A percentile compares a stretch with the other conserved stretches of the same genome.
phyloP scores from a whole-genome alignment of 768 basidiomycete genomes.

The Pisolithus albus region DNA sequence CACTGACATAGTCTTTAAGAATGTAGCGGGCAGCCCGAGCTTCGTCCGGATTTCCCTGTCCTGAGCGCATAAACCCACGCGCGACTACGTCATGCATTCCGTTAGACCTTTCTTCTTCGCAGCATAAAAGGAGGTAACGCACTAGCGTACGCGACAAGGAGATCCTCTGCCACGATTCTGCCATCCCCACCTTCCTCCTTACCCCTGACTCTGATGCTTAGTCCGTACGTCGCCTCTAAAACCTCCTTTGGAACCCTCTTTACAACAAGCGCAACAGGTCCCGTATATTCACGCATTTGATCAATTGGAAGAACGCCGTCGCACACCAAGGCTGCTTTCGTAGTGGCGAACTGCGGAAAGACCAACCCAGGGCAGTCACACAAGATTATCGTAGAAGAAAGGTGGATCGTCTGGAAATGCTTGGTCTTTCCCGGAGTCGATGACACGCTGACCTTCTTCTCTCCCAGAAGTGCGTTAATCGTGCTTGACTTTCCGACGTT shows the following conservation, averaged over 20 bases:
- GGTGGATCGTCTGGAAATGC: conserved; percentile 95
- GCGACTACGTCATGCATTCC: conserved; percentile 55
- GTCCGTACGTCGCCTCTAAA: conserved; percentile 85
- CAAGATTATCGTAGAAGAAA: conserved; percentile 80
- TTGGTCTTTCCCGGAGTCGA: conserved; percentile 98
- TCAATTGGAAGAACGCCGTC: conserved; percentile 97
- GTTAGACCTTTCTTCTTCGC: conserved; percentile 1
- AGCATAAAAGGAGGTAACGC: conserved; percentile 29
- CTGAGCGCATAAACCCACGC: conserved; percentile 85
- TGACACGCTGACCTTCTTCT: conserved; percentile 97
- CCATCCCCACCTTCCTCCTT: conserved; percentile 85
- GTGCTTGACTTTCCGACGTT: conserved; percentile 99
- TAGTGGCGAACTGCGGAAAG: conserved; percentile 97
- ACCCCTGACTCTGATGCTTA: conserved; percentile 57
- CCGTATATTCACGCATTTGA: conserved; percentile 90
- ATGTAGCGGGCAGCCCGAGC: conserved; percentile 88
- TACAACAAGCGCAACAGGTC: conserved; percentile 71
- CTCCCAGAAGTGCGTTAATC: conserved; percentile 91
- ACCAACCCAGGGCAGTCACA: conserved; percentile 99
- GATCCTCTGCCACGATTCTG: conserved; percentile 64
- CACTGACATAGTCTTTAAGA: conserved; percentile 96
- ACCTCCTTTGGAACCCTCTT: conserved; percentile 75
- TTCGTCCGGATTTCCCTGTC: conserved; percentile 96
- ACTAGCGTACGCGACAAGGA: conserved; percentile 92
- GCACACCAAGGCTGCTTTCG: conserved; percentile 91